Evolutionary conservation across 2,329 filamentous ascomycete species (phyloP), one percentile per base, ranked within the genome.

Genomic region (Claviceps lovelessii): DNA sequence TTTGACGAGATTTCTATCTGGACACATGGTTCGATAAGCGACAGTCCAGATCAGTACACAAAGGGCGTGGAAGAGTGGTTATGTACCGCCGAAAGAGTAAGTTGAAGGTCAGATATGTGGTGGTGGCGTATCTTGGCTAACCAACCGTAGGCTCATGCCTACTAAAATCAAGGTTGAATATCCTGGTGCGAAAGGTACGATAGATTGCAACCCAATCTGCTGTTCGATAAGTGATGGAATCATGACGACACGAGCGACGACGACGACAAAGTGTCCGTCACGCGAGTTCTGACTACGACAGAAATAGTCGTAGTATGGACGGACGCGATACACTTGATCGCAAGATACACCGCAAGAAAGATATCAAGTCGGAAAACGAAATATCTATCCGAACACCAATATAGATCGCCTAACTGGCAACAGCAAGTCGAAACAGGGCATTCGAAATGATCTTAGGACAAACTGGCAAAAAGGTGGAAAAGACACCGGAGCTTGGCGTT

Each of bases 1-100:
- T 96, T 96, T 64, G 81, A 89, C 7, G 76, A 86, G 54, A 67
- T 95, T 52, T 71, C 88, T 3, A 76, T 95, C n/a, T 97, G 90
- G 90, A 84, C 80, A 0, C 90, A 95, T 67, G 90, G 93, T 60
- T 68, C 80, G 51, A 82, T 82, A 6, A 81, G 85, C 57, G 74
- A 75, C 0, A 74, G 74, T 33, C 71, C 71, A 6, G 88, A 95
- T 68, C 73, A 78, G 1, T 93, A 89, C 65, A 73, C 88, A 5
- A 84, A 85, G 65, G 82, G 85, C 0, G 72, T 95, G 47, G 78
- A 84, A 60, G 90, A 95, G 68, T 95, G 90, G 89, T 74, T 94
- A 55, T 73, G 75, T 11, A 80, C 90, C 66, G 80, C 89, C 11
- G 80, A 84, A 59, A 76, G 78, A 66, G 85, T 89, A 68, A 8